A percentile compares a stretch with the other conserved stretches of the same genome.
These are phyloP conservation scores for Hygrophoropsis aurantiaca DNA, from an alignment of 768 basidiomycete genomes.

Conservation along the genomic window DNA sequence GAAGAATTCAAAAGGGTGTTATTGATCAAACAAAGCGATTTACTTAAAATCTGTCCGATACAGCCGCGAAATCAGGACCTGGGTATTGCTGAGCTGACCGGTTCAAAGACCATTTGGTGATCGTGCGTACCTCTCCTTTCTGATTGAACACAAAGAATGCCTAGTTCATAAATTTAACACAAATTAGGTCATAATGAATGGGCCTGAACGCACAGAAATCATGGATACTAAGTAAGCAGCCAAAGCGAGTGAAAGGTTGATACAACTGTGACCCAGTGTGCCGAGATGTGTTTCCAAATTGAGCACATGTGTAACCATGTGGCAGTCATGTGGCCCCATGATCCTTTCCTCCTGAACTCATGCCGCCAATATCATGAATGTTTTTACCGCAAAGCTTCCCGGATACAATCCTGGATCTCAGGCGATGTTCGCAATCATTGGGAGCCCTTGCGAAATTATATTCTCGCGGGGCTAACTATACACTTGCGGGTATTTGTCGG, in stretches of 20 bases:
- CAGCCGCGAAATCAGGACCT: conserved; percentile 95
- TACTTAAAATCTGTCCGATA: conserved; percentile 98
- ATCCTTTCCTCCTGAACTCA: background rate
- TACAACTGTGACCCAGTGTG: too few species aligned
- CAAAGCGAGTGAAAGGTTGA: too few species aligned
- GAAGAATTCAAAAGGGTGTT: background rate
- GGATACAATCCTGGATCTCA: too few species aligned
- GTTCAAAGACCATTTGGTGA: background rate
- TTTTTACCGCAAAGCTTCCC: background rate
- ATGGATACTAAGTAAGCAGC: conserved; percentile 24
- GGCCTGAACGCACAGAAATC: conserved; percentile 45
- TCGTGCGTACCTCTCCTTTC: conserved; percentile 87
- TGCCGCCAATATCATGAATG: too few species aligned
- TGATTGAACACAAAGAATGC: conserved; percentile 99
- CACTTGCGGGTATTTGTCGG: background rate
- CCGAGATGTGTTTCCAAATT: too few species aligned
- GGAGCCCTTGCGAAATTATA: background rate
- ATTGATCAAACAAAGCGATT: conserved; percentile 22
- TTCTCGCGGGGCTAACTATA: background rate
- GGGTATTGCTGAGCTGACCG: too few species aligned
- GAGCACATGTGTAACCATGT: too few species aligned
- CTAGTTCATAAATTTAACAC: conserved; percentile 38
- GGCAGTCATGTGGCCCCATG: background rate
- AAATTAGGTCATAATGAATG: background rate
- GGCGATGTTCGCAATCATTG: too few species aligned